These are phyloP conservation scores for Glomus cerebriforme DNA, from an alignment of 192 early-diverging fungal genomes.

Conservation along the genomic window DNA sequence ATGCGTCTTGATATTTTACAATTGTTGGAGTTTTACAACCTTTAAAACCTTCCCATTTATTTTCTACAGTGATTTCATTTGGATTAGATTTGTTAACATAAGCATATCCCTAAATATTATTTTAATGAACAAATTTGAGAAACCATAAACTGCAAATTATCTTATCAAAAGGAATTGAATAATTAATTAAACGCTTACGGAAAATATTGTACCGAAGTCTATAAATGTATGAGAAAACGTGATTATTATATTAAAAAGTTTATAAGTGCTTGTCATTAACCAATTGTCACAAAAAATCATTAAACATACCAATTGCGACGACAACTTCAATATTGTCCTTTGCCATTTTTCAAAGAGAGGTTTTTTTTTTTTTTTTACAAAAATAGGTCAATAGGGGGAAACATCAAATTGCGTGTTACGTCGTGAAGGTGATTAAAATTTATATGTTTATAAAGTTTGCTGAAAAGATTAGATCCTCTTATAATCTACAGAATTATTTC, in stretches of 20 bases:
- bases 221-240: background rate
- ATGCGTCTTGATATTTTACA: background rate
- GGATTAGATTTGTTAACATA: background rate
- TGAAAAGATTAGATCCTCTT: no score
- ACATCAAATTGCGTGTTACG: no score
- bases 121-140: background rate
- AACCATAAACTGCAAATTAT: background rate
- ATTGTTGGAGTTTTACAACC: background rate
- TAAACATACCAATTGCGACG: background rate
- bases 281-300: background rate
- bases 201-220: background rate
- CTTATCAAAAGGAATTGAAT: no score
- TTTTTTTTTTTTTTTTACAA: background rate
- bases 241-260: background rate
- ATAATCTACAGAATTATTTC: no score
- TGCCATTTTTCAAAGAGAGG: no score
- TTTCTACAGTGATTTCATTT: background rate
- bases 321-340: background rate
- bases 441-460: no score
- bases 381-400: no score
- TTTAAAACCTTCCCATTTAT: background rate
- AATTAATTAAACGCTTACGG: background rate
- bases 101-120: background rate
- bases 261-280: background rate
- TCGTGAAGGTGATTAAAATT: no score